These are phyloP conservation scores for Penicillium glabrum DNA, from an alignment of 2,329 filamentous ascomycete species.

Conservation along the genomic window DNA sequence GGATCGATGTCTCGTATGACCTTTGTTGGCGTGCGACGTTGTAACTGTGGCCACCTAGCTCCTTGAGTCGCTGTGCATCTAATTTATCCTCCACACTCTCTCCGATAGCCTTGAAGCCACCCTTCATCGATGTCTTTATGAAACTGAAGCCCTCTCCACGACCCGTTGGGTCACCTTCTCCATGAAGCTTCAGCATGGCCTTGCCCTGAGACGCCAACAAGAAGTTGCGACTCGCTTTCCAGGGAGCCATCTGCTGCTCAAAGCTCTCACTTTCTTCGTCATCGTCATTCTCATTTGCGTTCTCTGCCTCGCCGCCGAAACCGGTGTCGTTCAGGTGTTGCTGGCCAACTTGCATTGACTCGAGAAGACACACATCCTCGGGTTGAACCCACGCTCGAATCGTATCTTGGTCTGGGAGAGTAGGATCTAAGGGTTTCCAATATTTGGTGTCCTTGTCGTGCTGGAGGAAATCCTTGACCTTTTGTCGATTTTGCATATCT, in stretches of 20 bases:
- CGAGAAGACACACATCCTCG: constrained; percentile 90
- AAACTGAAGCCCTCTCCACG: constrained; percentile 95
- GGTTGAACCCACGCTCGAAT: constrained; percentile 89
- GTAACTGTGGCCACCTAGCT: constrained; percentile 86
- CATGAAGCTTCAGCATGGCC: constrained; percentile 93
- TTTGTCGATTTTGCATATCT: constrained; percentile 92
- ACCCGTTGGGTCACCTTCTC: constrained; percentile 90
- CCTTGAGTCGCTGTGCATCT: constrained; percentile 69
- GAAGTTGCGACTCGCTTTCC: constrained; percentile 97
- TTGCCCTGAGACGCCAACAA: constrained; percentile 90
- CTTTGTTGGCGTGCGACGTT: constrained; percentile 94
- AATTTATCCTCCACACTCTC: constrained; percentile 86
- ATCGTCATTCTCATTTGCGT: constrained; percentile 63
- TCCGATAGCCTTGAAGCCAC: constrained; percentile 86
- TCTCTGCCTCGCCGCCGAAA: constrained; percentile 69
- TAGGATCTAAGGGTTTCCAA: constrained; percentile 76
- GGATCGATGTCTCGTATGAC: constrained; percentile 88
- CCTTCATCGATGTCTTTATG: constrained; percentile 98
- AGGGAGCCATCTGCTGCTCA: constrained; percentile 87
- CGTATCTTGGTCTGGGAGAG: constrained; percentile 72
- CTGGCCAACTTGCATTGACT: constrained; percentile 94
- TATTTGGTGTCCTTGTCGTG: constrained; percentile 87
- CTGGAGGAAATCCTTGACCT: constrained; percentile 92
- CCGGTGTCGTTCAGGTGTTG: constrained; percentile 90
- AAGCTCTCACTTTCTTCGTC: constrained; percentile 72